A percentile compares a stretch with the other conserved stretches of the same genome.
Conservation (phyloP, 73 alveolate genomes). For the Paramecium primaurelia region DNA sequence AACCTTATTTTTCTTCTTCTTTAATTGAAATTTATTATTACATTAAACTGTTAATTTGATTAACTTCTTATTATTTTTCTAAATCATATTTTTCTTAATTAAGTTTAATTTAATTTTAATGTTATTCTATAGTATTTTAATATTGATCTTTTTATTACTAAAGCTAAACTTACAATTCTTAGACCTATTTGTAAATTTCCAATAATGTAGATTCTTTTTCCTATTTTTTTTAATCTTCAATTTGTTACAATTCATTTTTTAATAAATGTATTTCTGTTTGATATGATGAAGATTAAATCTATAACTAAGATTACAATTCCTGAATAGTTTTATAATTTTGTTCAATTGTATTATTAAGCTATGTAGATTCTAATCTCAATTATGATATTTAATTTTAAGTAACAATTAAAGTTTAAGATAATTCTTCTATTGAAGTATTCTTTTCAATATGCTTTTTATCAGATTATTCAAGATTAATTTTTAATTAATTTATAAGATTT, state of each 20-base stretch:
- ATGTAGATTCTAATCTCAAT: neutral
- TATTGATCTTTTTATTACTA: neutral
- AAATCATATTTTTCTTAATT: neutral
- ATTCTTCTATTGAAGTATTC: neutral
- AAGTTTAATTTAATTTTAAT: neutral
- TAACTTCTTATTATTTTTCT: neutral
- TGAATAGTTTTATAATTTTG: neutral
- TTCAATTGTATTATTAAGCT: neutral
- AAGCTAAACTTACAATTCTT: neutral
- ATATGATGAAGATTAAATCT: neutral
- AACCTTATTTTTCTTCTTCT: neutral
- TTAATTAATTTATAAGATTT: neutral
- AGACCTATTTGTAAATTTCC: neutral
- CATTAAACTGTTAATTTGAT: neutral
- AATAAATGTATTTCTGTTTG: neutral
- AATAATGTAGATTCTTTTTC: neutral
- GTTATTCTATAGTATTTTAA: neutral
- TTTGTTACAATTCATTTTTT: neutral
- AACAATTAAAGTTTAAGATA: neutral
- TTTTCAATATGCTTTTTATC: neutral
- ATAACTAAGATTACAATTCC: neutral
- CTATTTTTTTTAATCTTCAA: neutral
- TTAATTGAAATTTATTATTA: neutral
- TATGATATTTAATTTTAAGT: neutral
- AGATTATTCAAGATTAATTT: neutral